Conservation (phyloP, 2,329 filamentous ascomycete genomes). For the Exophiala sp. region DNA sequence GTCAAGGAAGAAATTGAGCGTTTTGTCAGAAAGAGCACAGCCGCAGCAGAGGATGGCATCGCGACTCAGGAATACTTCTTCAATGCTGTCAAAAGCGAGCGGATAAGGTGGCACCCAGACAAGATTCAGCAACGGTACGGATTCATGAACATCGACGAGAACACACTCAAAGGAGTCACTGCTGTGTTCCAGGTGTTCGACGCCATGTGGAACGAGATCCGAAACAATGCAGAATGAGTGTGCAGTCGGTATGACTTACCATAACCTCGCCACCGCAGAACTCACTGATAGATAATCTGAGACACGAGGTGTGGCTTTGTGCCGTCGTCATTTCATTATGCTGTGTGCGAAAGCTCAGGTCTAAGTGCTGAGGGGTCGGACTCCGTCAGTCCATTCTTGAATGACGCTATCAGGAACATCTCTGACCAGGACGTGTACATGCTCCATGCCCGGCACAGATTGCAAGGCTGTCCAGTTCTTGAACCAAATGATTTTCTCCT, state of each 20-base stretch:
- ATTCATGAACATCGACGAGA: slow-evolving; percentile 68
- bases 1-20: slow-evolving; percentile 59
- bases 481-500: slow-evolving; percentile 58
- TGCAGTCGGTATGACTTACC: not conserved
- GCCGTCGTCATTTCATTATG: not conserved
- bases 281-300: no score
- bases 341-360: not conserved
- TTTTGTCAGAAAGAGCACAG: slow-evolving; percentile 58
- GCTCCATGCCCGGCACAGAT: slow-evolving; percentile 57
- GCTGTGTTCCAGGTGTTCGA: slow-evolving; percentile 91
- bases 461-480: slow-evolving; percentile 62
- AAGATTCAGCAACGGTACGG: slow-evolving; percentile 92
- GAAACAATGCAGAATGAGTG: slow-evolving; percentile 1
- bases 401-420: slow-evolving; percentile 46
- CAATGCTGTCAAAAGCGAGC: slow-evolving; percentile 70
- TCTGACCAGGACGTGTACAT: slow-evolving; percentile 54
- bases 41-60: slow-evolving; percentile 8
- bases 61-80: slow-evolving; percentile 36
- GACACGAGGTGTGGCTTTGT: not conserved
- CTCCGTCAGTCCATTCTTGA: slow-evolving; percentile 43
- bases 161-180: slow-evolving; percentile 74
- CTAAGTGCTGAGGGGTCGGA: slow-evolving; percentile 16
- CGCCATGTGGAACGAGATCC: slow-evolving; percentile 61
- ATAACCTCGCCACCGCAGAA: no score
- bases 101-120: slow-evolving; percentile 94